Base-by-base conservation (phyloP, 306 rosid species). In the Sicyos baderoa region DNA sequence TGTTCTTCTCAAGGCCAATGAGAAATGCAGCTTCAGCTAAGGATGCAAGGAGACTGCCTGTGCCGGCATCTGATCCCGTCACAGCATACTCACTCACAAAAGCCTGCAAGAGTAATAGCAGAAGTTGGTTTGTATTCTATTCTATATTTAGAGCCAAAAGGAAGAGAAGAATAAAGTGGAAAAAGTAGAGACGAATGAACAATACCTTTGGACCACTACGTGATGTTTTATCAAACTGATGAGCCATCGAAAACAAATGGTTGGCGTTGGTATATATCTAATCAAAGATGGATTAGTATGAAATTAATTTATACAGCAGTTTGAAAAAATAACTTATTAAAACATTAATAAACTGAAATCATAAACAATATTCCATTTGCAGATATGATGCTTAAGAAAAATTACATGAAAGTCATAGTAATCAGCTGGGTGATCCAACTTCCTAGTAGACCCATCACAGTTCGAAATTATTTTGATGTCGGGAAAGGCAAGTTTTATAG, bases 31-130 rank as follows among this genome's bases (percentile, higher is more conserved):
- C 99, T 82, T 93, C 99, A 15, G 81, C 96, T 53, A 90, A 64
- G 76, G 87, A 90, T 37, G 97, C 97, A 18, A 86, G 74, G 77
- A 93, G 86, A 76, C 91, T 89, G 84, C 99, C 99, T n/a, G 3
- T 70, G 27, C 97, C 99, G 50, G 90, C 99, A 71, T 76, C 86
- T 66, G 79, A 81, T 75, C 84, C 87, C 0, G 85, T 87, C 73
- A 93, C 97, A 16, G 99, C 99, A 80, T 93, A 91, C 62, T 91
- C 97, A 42, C 97, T 89, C 17, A 91, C 92, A 78, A 93, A 93
- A 74, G 97, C 99, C 99, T 93, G 82, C 62, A 77, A 37, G 54
- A 22, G 63, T 54, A 27, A 29, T 12, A 44, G 25, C 35, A 35
- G 69, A 60, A 47, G 62, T 17, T 62, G 16, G 72, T 44, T 29